Conservation (phyloP, 1,284 basidiomycete species). For the Melampsora americana region DNA sequence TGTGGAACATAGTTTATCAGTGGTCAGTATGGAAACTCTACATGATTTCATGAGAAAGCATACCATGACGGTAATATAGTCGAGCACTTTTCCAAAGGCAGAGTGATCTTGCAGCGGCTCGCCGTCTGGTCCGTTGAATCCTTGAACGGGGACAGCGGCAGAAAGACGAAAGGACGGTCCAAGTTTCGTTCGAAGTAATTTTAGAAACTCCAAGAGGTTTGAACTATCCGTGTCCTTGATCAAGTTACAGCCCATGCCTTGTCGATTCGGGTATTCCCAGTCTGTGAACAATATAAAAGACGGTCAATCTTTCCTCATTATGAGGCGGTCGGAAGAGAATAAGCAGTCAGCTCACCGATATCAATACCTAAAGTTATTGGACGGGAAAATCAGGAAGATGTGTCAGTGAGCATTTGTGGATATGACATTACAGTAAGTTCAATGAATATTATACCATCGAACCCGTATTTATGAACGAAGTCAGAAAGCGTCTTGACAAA, state of each 20-base stretch:
- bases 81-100: not conserved
- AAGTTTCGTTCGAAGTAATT: constrained; percentile 5
- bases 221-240: not conserved
- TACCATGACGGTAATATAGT: constrained; percentile 18
- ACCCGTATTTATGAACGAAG: constrained; percentile 23
- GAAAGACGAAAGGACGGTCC: constrained; percentile 1
- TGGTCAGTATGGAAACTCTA: no score
- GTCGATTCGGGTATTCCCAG: constrained; percentile 12
- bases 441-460: constrained; percentile 22
- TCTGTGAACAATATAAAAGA: not conserved
- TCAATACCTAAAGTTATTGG: not conserved
- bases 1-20: not conserved
- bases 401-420: not conserved
- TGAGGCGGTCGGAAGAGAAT: not conserved
- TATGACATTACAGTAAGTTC: not conserved
- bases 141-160: constrained; percentile 6
- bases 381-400: no score
- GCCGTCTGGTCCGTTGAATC: not conserved
- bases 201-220: not conserved
- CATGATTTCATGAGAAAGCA: not conserved
- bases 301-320: no score
- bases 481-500: constrained; percentile 20
- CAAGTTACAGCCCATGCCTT: constrained; percentile 10
- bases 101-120: constrained; percentile 3
- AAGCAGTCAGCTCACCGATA: not conserved